These are phyloP conservation scores for Leccinum angustisporum DNA, from an alignment of 1,284 basidiomycete species.

Conservation along the genomic window DNA sequence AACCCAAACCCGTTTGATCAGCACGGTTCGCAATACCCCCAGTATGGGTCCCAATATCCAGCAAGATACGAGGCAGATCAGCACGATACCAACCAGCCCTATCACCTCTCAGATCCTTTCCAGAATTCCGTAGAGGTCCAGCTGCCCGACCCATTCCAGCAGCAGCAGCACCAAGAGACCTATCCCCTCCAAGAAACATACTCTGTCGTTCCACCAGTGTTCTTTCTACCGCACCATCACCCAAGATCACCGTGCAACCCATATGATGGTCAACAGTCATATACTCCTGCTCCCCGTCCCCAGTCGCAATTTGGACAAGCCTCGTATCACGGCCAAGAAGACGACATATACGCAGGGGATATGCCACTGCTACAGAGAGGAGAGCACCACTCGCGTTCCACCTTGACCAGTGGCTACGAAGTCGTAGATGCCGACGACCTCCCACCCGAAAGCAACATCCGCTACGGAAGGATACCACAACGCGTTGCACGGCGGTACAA, in stretches of 20 bases:
- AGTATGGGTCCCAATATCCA: conserved; percentile 20
- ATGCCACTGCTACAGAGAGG: conserved; percentile 63
- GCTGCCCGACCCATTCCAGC: conserved; percentile 29
- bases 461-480: conserved; percentile 85
- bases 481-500: conserved; percentile 85
- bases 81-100: conserved; percentile 30
- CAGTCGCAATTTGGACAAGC: conserved; percentile 33
- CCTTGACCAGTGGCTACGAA: conserved; percentile 47
- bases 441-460: conserved; percentile 53
- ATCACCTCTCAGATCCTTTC: conserved; percentile 26
- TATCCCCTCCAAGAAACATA: conserved; percentile 25
- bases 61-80: conserved; percentile 25
- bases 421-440: conserved; percentile 40
- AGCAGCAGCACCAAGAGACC: conserved; percentile 32
- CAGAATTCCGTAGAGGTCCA: conserved; percentile 18
- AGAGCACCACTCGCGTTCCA: conserved; percentile 26
- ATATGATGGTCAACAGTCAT: conserved; percentile 21
- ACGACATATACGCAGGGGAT: conserved; percentile 50
- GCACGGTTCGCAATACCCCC: conserved; percentile 17
- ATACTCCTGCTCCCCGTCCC: conserved; percentile 22
- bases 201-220: conserved; percentile 6
- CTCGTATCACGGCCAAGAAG: conserved; percentile 38
- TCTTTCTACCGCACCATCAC: conserved; percentile 29
- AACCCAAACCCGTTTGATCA: conserved; percentile 34
- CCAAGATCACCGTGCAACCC: conserved; percentile 23